phyloP scores from a whole-genome alignment of 2,329 filamentous ascomycete genomes.

The Colletotrichum sp. region DNA sequence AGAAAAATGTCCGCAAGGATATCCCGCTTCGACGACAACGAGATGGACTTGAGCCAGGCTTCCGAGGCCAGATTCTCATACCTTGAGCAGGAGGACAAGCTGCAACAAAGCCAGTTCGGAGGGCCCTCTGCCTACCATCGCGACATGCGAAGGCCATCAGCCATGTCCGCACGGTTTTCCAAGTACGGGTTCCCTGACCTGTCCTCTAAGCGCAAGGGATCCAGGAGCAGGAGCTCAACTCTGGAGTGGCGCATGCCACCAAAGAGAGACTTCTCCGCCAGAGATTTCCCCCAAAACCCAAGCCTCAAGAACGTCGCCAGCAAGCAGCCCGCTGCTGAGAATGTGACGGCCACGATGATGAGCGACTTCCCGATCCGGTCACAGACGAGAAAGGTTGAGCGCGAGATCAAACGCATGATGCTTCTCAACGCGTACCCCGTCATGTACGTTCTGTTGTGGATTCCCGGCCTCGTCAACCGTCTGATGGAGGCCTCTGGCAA shows the following conservation, averaged over 20 bases:
- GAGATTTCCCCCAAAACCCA: conserved; percentile 9
- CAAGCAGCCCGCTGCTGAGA: neutral
- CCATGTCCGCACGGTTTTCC: neutral
- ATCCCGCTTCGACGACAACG: conserved; percentile 6
- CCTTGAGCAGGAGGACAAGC: conserved; percentile 13
- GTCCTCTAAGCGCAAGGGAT: neutral
- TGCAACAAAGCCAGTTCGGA: neutral
- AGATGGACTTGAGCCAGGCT: conserved; percentile 13
- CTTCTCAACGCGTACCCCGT: conserved; percentile 42
- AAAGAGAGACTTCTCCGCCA: neutral
- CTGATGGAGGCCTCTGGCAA: conserved; percentile 31
- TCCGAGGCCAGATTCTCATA: conserved; percentile 18
- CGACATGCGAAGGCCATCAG: conserved; percentile 1
- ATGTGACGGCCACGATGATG: conserved; percentile 8
- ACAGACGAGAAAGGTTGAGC: conserved; percentile 24
- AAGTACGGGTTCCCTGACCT: neutral
- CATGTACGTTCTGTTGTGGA: conserved; percentile 41
- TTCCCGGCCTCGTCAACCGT: conserved; percentile 40
- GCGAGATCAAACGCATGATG: conserved; percentile 34
- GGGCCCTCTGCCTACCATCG: neutral
- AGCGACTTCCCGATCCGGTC: conserved; percentile 24
- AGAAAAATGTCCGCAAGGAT: conserved; percentile 15
- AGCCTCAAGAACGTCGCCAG: neutral
- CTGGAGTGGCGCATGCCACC: neutral
- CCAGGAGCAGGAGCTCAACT: neutral